These are phyloP conservation scores for Candida gorgasii DNA, from an alignment of 805 yeast species.

Conservation along the genomic window DNA sequence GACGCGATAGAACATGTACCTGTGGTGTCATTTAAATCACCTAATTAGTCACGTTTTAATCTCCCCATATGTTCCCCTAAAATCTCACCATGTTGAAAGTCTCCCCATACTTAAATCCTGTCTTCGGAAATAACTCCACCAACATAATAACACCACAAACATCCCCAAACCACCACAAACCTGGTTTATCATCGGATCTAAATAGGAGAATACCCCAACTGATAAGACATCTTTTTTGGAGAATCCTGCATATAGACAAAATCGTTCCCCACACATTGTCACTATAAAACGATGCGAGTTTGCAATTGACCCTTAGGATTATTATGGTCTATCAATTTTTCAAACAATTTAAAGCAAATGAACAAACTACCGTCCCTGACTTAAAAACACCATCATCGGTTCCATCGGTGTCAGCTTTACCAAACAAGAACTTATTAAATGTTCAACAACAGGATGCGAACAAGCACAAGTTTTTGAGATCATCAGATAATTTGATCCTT, in stretches of 20 bases:
- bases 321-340: constrained; percentile 15
- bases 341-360: constrained; percentile 10
- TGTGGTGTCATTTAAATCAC: too few species aligned
- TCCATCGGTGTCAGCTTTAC: neutral
- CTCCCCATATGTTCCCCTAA: too few species aligned
- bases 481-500: constrained; percentile 24
- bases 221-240: constrained; percentile 1
- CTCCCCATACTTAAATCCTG: too few species aligned
- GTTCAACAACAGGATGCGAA: constrained; percentile 14
- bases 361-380: constrained; percentile 2
- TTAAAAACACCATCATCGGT: neutral
- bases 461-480: constrained; percentile 15
- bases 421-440: constrained; percentile 13
- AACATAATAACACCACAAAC: too few species aligned
- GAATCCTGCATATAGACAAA: constrained; percentile 4
- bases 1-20: too few species aligned
- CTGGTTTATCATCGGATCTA: too few species aligned
- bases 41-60: too few species aligned
- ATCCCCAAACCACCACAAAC: too few species aligned
- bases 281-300: constrained; percentile 1
- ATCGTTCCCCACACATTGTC: constrained; percentile 9
- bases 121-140: too few species aligned
- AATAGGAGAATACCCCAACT: too few species aligned
- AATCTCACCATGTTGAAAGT: too few species aligned
- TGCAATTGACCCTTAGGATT: neutral